Conservation (phyloP, 2,329 filamentous ascomycete species). For the Aspergillus pseudotamarii region DNA sequence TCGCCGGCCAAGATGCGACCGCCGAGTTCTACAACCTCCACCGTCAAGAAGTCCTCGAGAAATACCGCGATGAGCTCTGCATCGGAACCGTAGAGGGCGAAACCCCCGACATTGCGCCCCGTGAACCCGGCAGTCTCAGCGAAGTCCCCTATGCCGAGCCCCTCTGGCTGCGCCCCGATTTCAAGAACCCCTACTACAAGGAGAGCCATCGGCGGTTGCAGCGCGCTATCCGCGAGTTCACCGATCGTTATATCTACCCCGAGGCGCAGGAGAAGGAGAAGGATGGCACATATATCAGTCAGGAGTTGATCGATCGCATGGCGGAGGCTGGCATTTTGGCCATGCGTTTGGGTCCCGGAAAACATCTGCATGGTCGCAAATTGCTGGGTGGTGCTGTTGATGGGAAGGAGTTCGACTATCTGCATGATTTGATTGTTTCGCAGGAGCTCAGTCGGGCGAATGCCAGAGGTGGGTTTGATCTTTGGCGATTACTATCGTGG, state of each 20-base stretch:
- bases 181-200: constrained; percentile 79
- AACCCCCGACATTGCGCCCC: constrained; percentile 71
- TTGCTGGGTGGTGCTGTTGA: constrained; percentile 71
- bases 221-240: constrained; percentile 71
- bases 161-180: constrained; percentile 75
- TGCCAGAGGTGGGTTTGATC: constrained; percentile 55
- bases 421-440: constrained; percentile 75
- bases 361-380: constrained; percentile 73
- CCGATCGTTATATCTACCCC: constrained; percentile 69
- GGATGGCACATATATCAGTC: constrained; percentile 69
- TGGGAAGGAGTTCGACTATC: constrained; percentile 82
- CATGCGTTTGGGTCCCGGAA: constrained; percentile 81
- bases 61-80: constrained; percentile 71
- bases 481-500: too few relatives aligned
- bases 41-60: constrained; percentile 82
- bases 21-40: constrained; percentile 89
- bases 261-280: constrained; percentile 77
- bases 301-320: constrained; percentile 77
- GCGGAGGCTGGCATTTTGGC: constrained; percentile 72
- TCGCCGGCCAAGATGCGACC: constrained; percentile 81
- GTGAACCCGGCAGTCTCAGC: constrained; percentile 71
- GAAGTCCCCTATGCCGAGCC: constrained; percentile 83
- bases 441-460: constrained; percentile 75
- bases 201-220: constrained; percentile 72
- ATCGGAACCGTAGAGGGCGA: constrained; percentile 77